Base-by-base conservation (phyloP, 176 grass and related monocot species). In the Ensete glaucum region DNA sequence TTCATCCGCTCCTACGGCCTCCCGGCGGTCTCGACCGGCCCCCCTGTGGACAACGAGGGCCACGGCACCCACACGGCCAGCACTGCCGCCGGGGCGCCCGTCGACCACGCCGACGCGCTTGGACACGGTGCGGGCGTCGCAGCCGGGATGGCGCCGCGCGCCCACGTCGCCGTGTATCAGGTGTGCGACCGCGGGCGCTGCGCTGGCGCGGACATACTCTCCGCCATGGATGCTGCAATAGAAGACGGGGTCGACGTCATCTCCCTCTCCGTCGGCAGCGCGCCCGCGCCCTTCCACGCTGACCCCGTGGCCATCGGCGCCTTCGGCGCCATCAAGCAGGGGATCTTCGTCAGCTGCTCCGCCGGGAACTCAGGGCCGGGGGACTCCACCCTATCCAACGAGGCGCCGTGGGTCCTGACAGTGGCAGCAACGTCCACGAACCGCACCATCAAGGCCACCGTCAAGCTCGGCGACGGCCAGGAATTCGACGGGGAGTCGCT, bases 321-420 rank as follows among this genome's bases (percentile, higher is more conserved):
- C 9, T 17, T 34, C 22, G 25, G 13, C 3, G 65, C 65, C 11
- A 68, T 68, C 65, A 26, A 68, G 65, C 43, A 68, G 65, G 26
- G 65, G 13, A 34, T 68, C 65, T 68, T 68, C 26, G 25, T 68
- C 65, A 34, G 65, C 13, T 68, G 65, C 65, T 25, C 65, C 14
- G 25, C 65, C 65, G 65, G 25, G 2, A 68, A 68, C 65, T 68
- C 65, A 14, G 54, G 73, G 15, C 73, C 73, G 6, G 16, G 14
- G 5, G 54, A 75, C 9, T 14, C 25, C 23, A 55, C 54, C 13
- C 50, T 75, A 8, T 19, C 52, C 14, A 75, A 57, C 54, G 54
- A 75, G 8, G 73, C 73, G 12, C 73, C 73, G 23, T 75, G 73
- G 73, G 12, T 75, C 15, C 73, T 75, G 11, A 75, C 73, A 16